Base-by-base conservation (phyloP, 2,329 filamentous ascomycete genomes). In the Onygenales sp. region DNA sequence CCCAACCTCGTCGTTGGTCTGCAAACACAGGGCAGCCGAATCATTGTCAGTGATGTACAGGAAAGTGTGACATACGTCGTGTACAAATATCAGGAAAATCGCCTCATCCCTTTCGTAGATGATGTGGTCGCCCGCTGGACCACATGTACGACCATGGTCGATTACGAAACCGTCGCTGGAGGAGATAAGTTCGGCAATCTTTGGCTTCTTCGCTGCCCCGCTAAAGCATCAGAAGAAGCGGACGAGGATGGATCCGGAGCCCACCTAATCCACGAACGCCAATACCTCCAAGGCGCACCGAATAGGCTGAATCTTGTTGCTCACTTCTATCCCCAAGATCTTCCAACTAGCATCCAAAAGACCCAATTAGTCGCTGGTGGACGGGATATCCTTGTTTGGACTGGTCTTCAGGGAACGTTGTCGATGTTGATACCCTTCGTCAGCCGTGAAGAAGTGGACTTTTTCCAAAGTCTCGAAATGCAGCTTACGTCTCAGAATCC, bases 171-270 rank as follows among this genome's bases (percentile, higher is more conserved):
- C 1, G 84, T 88, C 27, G 91, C 90, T 2, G 93, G 92, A 37
- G 92, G 92, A 37, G 93, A 99, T 74, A 97, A 96, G 67, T 99
- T 98, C 60, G 94, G 93, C 56, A 98, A 98, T 63, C 72, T 98
- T 13, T 98, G 90, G 85, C 81, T 98, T 44, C 78, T 98, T 33
- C 86, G 93, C 47, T 93, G 88, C 63, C 90, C 92, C 0, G 77
- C 84, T 56, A 93, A 95, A 67, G 84, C 86, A 6, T 95, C 88
- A 39, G 85, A 90, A 59, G 88, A 94, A 67, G 87, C 90, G 0
- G 93, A 98, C 63, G 93, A 96, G 68, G 88, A 95, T 56, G 88
- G 88, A 46, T 88, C 88, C 2, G 92, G 91, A 11, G 84, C 90
- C 2, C 91, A 96, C 70, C 81, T 98, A n/a, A 79, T 88, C 32